These are phyloP conservation scores for Agaricus subrufescens DNA, from an alignment of 768 basidiomycete species.

Conservation along the genomic window DNA sequence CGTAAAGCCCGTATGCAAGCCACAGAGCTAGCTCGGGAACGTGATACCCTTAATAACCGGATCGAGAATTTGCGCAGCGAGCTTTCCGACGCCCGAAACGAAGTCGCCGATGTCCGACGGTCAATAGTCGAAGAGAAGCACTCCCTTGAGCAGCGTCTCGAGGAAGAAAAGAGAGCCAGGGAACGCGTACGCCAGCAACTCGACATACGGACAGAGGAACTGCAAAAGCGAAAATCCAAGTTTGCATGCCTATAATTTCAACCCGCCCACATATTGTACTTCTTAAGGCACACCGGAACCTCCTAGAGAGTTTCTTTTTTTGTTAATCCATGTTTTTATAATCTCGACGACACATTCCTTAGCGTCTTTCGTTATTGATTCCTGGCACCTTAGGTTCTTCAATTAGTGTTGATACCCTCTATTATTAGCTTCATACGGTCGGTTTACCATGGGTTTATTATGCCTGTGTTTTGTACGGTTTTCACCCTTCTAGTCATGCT, in stretches of 20 bases:
- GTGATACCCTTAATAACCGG: slow-evolving; percentile 67
- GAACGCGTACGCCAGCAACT: slow-evolving; percentile 86
- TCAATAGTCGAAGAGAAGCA: slow-evolving; percentile 89
- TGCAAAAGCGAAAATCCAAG: slow-evolving; percentile 83
- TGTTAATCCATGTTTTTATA: slow-evolving; percentile 23
- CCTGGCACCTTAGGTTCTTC: slow-evolving; percentile 21
- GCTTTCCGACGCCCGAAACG: slow-evolving; percentile 72
- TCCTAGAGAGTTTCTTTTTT: slow-evolving; percentile 18
- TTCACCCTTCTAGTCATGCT: slow-evolving; percentile 15
- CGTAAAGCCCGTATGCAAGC: slow-evolving; percentile 94
- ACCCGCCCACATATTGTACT: slow-evolving; percentile 10
- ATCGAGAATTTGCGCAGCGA: slow-evolving; percentile 66
- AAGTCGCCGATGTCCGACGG: slow-evolving; percentile 70
- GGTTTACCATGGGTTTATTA: slow-evolving; percentile 14
- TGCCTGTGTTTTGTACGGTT: slow-evolving; percentile 21
- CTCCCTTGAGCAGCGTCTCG: slow-evolving; percentile 73
- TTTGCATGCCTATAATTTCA: slow-evolving; percentile 75
- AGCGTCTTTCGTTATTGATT: slow-evolving; percentile 23
- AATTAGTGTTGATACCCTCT: slow-evolving; percentile 40
- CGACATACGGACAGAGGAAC: slow-evolving; percentile 83
- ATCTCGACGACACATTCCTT: slow-evolving; percentile 30
- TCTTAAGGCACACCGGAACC: neutral
- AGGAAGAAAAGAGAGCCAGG: slow-evolving; percentile 86
- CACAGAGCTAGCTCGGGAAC: slow-evolving; percentile 82
- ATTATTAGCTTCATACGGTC: slow-evolving; percentile 24